Base-by-base conservation (phyloP, 2,329 filamentous ascomycete species). In the Botrytis fabae region DNA sequence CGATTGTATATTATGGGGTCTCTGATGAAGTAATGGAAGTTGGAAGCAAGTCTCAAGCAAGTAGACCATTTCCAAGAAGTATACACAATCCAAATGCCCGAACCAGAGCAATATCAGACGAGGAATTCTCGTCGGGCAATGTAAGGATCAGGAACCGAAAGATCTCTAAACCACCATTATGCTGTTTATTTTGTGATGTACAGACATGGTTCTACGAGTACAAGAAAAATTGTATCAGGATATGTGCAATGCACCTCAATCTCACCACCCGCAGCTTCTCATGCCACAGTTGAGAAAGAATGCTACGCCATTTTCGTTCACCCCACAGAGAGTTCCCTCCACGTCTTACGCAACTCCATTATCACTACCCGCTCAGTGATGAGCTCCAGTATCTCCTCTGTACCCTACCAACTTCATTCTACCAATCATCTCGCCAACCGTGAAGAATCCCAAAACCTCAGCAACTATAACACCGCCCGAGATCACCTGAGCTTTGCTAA, bases 381-480 rank as follows among this genome's bases (percentile, higher is more conserved):
- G 85, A 78, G 87, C 87, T 76, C 83, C 83, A 76, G 82, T 81
- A 82, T 93, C 89, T 81, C 93, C 92, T 84, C 88, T 89, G 88
- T 99, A 99, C 77, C 96, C 96, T 79, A 99, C 88, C 79, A 99
- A 84, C 92, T 99, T 98, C 86, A 96, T 90, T 81, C 95, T 90
- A 80, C 96, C 96, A 80, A 99, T 91, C 84, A 99, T 98, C 88
- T 98, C 95, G 77, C 96, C 96, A 72, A 98, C 90, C 75, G 95
- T 97, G 89, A 98, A 99, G 89, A 99, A 99, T 75, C 96, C 96
- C 78, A 99, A 85, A 69, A 94, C 88, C 86, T 99, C 95, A 73
- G 95, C 95, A 65, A 87, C 84, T 75, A 98, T 86, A 74, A 99
- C 92, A 79, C 92, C 93, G 74, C 88, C 92, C 71, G 92, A 84